These are phyloP conservation scores for Skeletonema costatum DNA, from an alignment of 108 stramenopile genomes.

Conservation along the genomic window DNA sequence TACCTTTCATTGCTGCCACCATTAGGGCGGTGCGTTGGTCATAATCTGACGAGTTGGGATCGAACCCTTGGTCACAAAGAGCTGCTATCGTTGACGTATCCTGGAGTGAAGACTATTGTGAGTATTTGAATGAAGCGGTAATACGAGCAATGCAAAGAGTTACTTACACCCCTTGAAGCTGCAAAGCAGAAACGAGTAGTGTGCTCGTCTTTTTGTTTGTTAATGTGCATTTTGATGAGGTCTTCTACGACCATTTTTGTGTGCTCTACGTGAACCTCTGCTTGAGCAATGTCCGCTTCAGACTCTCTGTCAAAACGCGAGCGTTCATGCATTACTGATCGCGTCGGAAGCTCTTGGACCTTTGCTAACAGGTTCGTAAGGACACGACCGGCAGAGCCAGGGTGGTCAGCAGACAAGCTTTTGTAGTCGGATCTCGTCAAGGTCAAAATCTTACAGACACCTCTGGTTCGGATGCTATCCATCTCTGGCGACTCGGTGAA, in stretches of 20 bases:
- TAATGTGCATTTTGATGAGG: slow-evolving; percentile 47
- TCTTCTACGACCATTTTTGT: slow-evolving; percentile 22
- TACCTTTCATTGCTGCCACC: slow-evolving; percentile 49
- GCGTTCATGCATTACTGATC: neutral
- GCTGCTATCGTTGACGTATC: slow-evolving; percentile 23
- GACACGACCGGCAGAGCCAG: slow-evolving; percentile 40
- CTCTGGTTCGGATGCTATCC: slow-evolving; percentile 40
- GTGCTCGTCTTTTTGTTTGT: slow-evolving; percentile 49
- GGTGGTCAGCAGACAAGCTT: slow-evolving; percentile 48
- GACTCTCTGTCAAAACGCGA: neutral
- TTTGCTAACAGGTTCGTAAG: slow-evolving; percentile 49
- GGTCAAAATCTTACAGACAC: slow-evolving; percentile 58
- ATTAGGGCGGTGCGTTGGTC: slow-evolving; percentile 48
- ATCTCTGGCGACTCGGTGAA: slow-evolving; percentile 58
- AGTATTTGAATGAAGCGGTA: no score
- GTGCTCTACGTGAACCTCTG: slow-evolving; percentile 10
- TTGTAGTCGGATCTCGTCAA: slow-evolving; percentile 42
- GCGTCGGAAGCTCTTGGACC: slow-evolving; percentile 5
- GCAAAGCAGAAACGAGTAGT: slow-evolving; percentile 49
- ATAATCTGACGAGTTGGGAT: slow-evolving; percentile 45
- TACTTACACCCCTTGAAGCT: slow-evolving; percentile 24
- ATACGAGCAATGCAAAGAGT: no score
- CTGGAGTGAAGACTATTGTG: no score
- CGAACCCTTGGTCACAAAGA: slow-evolving; percentile 52
- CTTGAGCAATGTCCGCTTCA: slow-evolving; percentile 10